phyloP scores from a whole-genome alignment of 2,329 filamentous ascomycete genomes.

The Monosporascus cannonballus region DNA sequence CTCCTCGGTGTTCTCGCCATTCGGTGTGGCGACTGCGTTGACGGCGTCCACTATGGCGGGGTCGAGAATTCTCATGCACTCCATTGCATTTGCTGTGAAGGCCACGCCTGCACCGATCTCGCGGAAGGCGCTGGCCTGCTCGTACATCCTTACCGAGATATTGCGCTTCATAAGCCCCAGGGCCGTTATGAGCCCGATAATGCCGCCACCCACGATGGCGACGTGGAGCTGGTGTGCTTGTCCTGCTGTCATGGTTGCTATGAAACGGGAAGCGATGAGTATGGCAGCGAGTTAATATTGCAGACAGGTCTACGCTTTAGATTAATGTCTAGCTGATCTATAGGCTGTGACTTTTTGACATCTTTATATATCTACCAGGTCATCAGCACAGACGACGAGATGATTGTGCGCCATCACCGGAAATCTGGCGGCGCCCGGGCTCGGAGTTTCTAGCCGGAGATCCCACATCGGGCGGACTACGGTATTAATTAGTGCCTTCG shows the following conservation, averaged over 20 bases:
- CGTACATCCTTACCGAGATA: constrained; percentile 15
- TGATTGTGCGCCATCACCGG: too few relatives aligned
- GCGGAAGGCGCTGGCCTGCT: constrained; percentile 14
- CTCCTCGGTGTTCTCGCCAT: too few relatives aligned
- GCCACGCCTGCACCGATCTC: constrained; percentile 21
- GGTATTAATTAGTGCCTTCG: too few relatives aligned
- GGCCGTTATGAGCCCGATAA: constrained; percentile 14
- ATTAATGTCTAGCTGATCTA: too few relatives aligned
- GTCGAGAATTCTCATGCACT: constrained; percentile 17
- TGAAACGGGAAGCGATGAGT: neutral
- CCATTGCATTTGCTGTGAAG: constrained; percentile 15
- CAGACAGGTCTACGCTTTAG: too few relatives aligned
- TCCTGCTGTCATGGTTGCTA: neutral
- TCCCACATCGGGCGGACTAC: too few relatives aligned
- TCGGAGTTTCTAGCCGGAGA: too few relatives aligned
- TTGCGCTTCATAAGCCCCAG: constrained; percentile 14
- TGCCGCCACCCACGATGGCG: constrained; percentile 19
- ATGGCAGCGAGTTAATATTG: too few relatives aligned
- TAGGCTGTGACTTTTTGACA: too few relatives aligned
- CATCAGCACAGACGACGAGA: too few relatives aligned
- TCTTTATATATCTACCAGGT: too few relatives aligned
- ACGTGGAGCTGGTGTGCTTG: constrained; percentile 4
- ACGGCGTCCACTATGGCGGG: constrained; percentile 12
- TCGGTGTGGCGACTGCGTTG: constrained; percentile 6
- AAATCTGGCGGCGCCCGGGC: too few relatives aligned